phyloP scores from a whole-genome alignment of 352 stramenopile genomes.

The Phytopythium vexans region DNA sequence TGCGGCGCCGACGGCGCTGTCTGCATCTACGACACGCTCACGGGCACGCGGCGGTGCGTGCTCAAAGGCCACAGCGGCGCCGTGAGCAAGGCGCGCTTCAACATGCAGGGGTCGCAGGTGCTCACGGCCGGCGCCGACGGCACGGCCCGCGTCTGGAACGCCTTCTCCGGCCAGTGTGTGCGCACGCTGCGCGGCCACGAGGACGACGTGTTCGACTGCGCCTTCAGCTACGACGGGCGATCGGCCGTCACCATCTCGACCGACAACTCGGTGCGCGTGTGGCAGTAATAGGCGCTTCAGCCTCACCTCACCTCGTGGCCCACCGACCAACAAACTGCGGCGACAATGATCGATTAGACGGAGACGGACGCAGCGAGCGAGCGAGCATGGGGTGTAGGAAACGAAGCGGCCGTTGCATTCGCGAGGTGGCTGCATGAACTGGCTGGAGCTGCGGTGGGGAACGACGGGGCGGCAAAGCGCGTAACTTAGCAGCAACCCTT shows the following conservation, averaged over 20 bases:
- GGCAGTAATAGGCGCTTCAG: slow-evolving; percentile 21
- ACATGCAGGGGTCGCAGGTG: slow-evolving; percentile 60
- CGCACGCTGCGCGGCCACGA: slow-evolving; percentile 61
- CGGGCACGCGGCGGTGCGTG: slow-evolving; percentile 40
- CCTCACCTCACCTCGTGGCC: no score
- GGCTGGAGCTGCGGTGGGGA: no score
- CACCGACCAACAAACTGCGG: neutral
- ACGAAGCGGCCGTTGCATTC: no score
- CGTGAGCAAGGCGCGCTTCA: slow-evolving; percentile 58
- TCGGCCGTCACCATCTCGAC: slow-evolving; percentile 44
- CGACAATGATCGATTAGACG: slow-evolving; percentile 4
- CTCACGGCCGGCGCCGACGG: slow-evolving; percentile 53
- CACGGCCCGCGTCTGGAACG: slow-evolving; percentile 66
- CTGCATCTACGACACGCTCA: slow-evolving; percentile 76
- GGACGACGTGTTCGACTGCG: slow-evolving; percentile 53
- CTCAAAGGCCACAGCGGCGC: slow-evolving; percentile 45
- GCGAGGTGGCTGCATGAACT: no score
- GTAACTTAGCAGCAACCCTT: slow-evolving; percentile 81
- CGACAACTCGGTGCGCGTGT: slow-evolving; percentile 73
- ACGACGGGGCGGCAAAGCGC: slow-evolving; percentile 11
- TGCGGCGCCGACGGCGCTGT: slow-evolving; percentile 42
- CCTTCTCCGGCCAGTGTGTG: slow-evolving; percentile 61
- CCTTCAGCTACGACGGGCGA: slow-evolving; percentile 63
- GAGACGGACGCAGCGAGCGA: neutral
- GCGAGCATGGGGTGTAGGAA: no score